Evolutionary conservation across 1,284 basidiomycete species (phyloP).

Genomic region (Tetrapyrgos nigripes): DNA sequence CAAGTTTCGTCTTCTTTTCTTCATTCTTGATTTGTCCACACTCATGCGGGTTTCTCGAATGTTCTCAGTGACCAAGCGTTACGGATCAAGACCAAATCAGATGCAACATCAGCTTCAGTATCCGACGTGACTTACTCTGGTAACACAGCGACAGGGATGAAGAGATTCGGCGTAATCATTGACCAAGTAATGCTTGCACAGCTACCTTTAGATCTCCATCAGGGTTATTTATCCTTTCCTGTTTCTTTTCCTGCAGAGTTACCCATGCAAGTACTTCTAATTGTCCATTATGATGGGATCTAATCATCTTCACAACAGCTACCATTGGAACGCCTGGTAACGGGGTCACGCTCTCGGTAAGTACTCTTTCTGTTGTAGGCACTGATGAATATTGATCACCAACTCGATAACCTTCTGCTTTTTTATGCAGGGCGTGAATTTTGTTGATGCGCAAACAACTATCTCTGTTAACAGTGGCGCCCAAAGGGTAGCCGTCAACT

Average conservation of each 20-base stretch:
- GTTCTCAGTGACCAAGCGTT: conserved; percentile 38
- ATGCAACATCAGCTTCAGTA: conserved; percentile 40
- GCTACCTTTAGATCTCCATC: neutral
- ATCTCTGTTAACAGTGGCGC: conserved; percentile 45
- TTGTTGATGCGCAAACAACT: conserved; percentile 38
- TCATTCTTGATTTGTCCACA: neutral
- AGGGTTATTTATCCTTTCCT: neutral
- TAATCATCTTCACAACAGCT: neutral
- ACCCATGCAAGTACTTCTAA: conserved; percentile 28
- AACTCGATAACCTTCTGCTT: neutral
- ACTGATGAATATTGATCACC: neutral
- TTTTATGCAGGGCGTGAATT: conserved; percentile 48
- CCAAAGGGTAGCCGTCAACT: conserved; percentile 48
- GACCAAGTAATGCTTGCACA: conserved; percentile 32
- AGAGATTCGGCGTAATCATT: conserved; percentile 42
- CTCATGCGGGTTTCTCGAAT: neutral
- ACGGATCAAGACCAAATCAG: conserved; percentile 47
- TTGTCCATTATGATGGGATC: neutral
- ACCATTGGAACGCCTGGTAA: conserved; percentile 43
- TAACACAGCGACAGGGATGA: conserved; percentile 23
- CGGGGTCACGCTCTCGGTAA: conserved; percentile 32
- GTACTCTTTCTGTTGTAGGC: neutral
- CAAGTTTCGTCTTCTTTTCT: conserved; percentile 13
- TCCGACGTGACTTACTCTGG: conserved; percentile 44
- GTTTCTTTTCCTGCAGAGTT: conserved; percentile 26